phyloP scores from a whole-genome alignment of 2,329 filamentous ascomycete genomes.

The Bipolaris sorokiniana region DNA sequence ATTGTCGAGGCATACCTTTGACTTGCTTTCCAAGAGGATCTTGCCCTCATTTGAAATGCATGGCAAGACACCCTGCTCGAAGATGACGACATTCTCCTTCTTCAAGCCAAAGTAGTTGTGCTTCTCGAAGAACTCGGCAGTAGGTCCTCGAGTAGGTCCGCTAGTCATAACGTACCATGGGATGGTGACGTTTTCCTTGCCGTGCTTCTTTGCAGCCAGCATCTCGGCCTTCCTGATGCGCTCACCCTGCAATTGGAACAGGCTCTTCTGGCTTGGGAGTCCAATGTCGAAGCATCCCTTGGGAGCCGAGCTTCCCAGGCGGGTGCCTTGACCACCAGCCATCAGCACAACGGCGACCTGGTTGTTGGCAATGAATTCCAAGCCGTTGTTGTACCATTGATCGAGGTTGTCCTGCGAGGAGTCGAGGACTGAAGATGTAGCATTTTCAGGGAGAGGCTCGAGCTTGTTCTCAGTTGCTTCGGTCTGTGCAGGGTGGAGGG shows the following conservation, averaged over 20 bases:
- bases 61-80: constrained; percentile 95
- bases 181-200: constrained; percentile 65
- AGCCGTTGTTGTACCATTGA: constrained; percentile 78
- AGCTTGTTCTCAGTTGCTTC: constrained; percentile 63
- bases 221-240: constrained; percentile 85
- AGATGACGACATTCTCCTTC: constrained; percentile 85
- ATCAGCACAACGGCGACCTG: constrained; percentile 88
- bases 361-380: constrained; percentile 70
- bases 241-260: constrained; percentile 98
- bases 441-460: constrained; percentile 85
- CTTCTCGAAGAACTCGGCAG: constrained; percentile 90
- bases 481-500: constrained; percentile 75
- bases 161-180: constrained; percentile 99
- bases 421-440: constrained; percentile 89
- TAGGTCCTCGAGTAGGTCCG: constrained; percentile 87
- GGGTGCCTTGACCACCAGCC: constrained; percentile 95
- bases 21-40: constrained; percentile 90
- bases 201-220: constrained; percentile 74
- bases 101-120: constrained; percentile 89
- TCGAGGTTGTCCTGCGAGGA: constrained; percentile 78
- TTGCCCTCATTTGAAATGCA: constrained; percentile 98
- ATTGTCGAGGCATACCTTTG: constrained; percentile 62
- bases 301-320: constrained; percentile 90
- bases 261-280: constrained; percentile 86
- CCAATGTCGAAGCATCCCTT: constrained; percentile 99